Percentiles rank a stretch among this genome's conserved stretches.
Evolutionary conservation across 169 alveolate species (phyloP).

Genomic region (Eimeria maxima): DNA sequence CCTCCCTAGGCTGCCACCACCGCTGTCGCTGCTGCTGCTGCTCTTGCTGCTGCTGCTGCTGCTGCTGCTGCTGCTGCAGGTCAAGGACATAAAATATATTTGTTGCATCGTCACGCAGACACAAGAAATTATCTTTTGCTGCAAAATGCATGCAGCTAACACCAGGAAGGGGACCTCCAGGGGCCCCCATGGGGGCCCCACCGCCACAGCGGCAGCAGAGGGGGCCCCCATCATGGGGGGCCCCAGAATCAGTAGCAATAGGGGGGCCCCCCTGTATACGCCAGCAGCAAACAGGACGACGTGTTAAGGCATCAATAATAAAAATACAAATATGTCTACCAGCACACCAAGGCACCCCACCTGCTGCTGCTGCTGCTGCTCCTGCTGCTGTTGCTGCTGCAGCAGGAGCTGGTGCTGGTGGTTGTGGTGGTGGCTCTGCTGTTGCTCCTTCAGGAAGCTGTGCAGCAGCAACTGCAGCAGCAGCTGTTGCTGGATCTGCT

Average conservation of each 20-base stretch:
- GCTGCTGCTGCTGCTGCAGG: slow-evolving; percentile 58
- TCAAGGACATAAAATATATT: not conserved
- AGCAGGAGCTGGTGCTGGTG: not conserved
- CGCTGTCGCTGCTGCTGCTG: slow-evolving; percentile 28
- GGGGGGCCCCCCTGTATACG: slow-evolving; percentile 39
- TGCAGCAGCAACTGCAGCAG: not conserved
- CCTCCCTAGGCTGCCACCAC: slow-evolving; percentile 52
- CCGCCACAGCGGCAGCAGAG: not conserved
- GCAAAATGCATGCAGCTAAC: slow-evolving; percentile 50
- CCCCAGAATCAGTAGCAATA: not conserved
- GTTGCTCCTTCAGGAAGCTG: no score
- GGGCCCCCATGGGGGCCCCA: not conserved
- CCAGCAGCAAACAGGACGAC: not conserved
- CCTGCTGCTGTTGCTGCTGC: not conserved
- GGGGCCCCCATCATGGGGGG: not conserved
- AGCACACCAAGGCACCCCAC: not conserved
- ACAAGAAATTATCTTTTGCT: slow-evolving; percentile 14
- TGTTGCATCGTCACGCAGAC: not conserved
- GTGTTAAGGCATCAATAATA: not conserved
- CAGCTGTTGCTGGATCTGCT: not conserved
- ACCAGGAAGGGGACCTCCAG: not conserved
- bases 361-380: slow-evolving; percentile 9
- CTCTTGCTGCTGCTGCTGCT: slow-evolving; percentile 53
- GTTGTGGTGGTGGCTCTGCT: slow-evolving; percentile 23
- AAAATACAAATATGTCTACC: slow-evolving; percentile 30